These are phyloP conservation scores for Saccharomyces hybrid DNA, from an alignment of 1,139 yeast genomes.

Conservation along the genomic window DNA sequence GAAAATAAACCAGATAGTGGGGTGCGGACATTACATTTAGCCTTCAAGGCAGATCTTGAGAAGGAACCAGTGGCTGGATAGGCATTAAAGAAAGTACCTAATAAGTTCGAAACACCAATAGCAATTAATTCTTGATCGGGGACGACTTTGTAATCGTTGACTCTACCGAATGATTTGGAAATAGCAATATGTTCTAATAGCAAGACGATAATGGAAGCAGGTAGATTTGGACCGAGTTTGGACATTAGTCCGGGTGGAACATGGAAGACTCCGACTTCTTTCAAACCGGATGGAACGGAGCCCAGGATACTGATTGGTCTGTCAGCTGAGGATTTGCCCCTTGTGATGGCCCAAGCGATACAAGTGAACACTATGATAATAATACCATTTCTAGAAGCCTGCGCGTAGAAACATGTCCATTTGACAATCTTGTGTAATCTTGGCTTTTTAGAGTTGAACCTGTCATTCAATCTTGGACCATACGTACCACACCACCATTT, in stretches of 20 bases:
- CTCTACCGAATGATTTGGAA: slow-evolving; percentile 85
- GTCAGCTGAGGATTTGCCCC: slow-evolving; percentile 33
- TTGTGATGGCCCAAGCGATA: slow-evolving; percentile 56
- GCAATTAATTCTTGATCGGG: slow-evolving; percentile 95
- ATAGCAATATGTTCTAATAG: slow-evolving; percentile 90
- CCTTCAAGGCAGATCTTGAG: slow-evolving; percentile 87
- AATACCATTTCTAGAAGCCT: slow-evolving; percentile 74
- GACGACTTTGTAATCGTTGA: slow-evolving; percentile 80
- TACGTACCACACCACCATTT: slow-evolving; percentile 47
- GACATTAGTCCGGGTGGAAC: slow-evolving; percentile 21
- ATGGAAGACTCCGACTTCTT: slow-evolving; percentile 64
- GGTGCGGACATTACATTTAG: slow-evolving; percentile 92
- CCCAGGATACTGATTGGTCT: slow-evolving; percentile 54
- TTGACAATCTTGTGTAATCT: slow-evolving; percentile 38
- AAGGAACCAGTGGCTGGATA: slow-evolving; percentile 97
- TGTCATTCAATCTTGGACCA: slow-evolving; percentile 43
- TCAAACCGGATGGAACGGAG: slow-evolving; percentile 72
- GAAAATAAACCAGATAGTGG: slow-evolving; percentile 90
- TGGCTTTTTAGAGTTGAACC: slow-evolving; percentile 34
- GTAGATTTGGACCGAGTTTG: too few relatives aligned
- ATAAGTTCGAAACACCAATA: slow-evolving; percentile 81
- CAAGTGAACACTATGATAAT: slow-evolving; percentile 72
- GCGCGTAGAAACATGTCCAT: slow-evolving; percentile 47
- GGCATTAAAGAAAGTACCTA: slow-evolving; percentile 88
- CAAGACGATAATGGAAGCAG: slow-evolving; percentile 46